Base-by-base conservation (phyloP, 495 filamentous ascomycete species). In the Aspergillus saccharolyticus region DNA sequence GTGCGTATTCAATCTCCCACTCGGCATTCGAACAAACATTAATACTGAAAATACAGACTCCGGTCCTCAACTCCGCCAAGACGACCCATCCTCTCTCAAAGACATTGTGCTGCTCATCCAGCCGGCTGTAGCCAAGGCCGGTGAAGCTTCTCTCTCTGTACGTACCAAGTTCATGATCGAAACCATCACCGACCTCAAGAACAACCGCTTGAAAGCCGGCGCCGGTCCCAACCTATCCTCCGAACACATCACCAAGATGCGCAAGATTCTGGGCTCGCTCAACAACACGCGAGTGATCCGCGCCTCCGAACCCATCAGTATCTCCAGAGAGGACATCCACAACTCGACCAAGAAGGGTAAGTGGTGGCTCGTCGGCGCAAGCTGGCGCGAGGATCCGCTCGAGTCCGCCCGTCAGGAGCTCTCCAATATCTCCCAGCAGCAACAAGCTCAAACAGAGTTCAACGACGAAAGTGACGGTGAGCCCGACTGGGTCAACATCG, bases 81-180 rank as follows among this genome's bases (percentile, higher is more conserved):
- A 97, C 58, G 93, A 98, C 63, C 90, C 93, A 0, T 85, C 87
- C 20, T 80, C 93, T n/a, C 71, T 97, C 42, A 96, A 95, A 70
- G 90, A 96, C 58, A 95, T 98, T 54, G 88, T 96, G 10, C 64
- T 87, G 18, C 78, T 89, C 53, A 83, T 96, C 54, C 89, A 91
- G 61, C 83, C 84, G 12, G 81, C 85, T 9, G 80, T 90, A 14
- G 72, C 82, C 7, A 84, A 81, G 50, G 74, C 77, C 30, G 88
- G 86, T 30, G 85, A 89, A 66, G 75, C 77, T 17, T 85, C 80
- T 45, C 76, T 96, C 17, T 93, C 90, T 15, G 88, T 96, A 12
- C 85, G 94, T 49, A 96, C 92, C 1, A 95, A 88, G 60, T 97
- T 97, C 73, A 97, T 97, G 95, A 91, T 98, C 48, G 94, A 97